A percentile compares a stretch with the other conserved stretches of the same genome.
phyloP scores from a whole-genome alignment of 495 filamentous ascomycete species.

The Tuber magnatum region DNA sequence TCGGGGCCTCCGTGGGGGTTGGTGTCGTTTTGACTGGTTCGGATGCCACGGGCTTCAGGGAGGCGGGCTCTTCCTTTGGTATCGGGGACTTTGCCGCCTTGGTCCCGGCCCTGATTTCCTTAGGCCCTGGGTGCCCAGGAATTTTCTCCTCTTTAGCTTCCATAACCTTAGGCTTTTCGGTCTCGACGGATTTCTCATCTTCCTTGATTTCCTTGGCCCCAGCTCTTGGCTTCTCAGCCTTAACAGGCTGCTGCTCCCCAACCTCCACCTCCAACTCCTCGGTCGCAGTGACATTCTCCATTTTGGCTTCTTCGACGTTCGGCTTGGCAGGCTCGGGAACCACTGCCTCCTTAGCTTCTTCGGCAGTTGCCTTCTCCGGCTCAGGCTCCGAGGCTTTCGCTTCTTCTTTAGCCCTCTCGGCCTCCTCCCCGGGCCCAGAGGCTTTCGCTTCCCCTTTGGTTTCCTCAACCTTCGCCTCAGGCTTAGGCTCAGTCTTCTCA shows the following conservation, averaged over 20 bases:
- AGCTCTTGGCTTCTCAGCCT: slow-evolving; percentile 42
- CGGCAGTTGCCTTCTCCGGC: slow-evolving; percentile 26
- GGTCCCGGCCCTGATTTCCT: slow-evolving; percentile 2
- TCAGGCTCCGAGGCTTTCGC: slow-evolving; percentile 2
- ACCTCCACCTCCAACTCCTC: slow-evolving; percentile 3
- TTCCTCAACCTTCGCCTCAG: slow-evolving; percentile 8
- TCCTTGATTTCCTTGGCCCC: slow-evolving; percentile 37
- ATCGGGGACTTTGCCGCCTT: neutral
- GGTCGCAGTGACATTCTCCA: neutral
- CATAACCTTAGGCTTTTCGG: neutral
- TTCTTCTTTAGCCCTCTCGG: slow-evolving; percentile 10
- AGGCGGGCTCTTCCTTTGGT: neutral
- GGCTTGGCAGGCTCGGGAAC: slow-evolving; percentile 3
- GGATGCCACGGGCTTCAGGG: neutral
- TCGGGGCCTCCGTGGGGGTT: neutral
- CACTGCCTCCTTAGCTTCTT: slow-evolving; percentile 26
- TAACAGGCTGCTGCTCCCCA: slow-evolving; percentile 36
- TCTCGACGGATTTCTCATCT: slow-evolving; percentile 27
- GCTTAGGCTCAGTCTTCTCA: slow-evolving; percentile 8
- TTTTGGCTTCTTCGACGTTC: slow-evolving; percentile 6
- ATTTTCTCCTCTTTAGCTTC: neutral
- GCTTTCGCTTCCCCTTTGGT: slow-evolving; percentile 3
- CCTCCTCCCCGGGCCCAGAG: neutral
- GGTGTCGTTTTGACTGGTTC: neutral
- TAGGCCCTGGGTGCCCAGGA: neutral